These are phyloP conservation scores for Fusarium sp. DNA, from an alignment of 2,329 filamentous ascomycete genomes.

Conservation along the genomic window DNA sequence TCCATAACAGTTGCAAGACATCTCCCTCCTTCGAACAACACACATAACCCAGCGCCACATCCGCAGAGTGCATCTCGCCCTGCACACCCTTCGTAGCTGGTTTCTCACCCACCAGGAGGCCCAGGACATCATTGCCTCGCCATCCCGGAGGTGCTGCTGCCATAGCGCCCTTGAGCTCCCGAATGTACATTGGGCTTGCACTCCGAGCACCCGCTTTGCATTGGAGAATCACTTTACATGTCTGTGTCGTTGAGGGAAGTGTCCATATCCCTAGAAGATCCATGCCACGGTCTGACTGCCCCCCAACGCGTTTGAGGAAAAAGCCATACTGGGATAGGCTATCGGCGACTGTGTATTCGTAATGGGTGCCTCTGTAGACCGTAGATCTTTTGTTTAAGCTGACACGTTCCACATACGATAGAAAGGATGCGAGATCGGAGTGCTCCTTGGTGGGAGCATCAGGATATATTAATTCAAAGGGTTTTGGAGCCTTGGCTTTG, in stretches of 20 bases:
- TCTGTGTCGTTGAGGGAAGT: conserved; percentile 55
- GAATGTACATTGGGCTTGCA: conserved; percentile 69
- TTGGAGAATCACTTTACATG: conserved; percentile 67
- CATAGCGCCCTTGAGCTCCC: conserved; percentile 86
- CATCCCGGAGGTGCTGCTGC: conserved; percentile 78
- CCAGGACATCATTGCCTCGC: conserved; percentile 74
- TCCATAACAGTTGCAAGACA: conserved; percentile 79
- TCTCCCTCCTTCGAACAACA: conserved; percentile 68
- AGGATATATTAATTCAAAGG: conserved; percentile 54
- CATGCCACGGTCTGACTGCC: conserved; percentile 75
- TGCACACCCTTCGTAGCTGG: conserved; percentile 83
- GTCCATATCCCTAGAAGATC: conserved; percentile 80
- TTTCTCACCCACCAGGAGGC: conserved; percentile 75
- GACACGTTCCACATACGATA: conserved; percentile 69
- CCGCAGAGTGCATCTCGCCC: conserved; percentile 73
- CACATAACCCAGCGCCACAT: conserved; percentile 76
- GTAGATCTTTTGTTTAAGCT: conserved; percentile 67
- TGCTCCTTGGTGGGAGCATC: conserved; percentile 64
- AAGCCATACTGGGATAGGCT: conserved; percentile 72
- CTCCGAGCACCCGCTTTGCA: conserved; percentile 73
- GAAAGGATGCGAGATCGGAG: conserved; percentile 72
- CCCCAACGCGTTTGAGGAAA: conserved; percentile 72
- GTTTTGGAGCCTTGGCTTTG: not conserved
- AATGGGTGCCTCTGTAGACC: conserved; percentile 78
- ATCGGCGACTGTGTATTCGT: conserved; percentile 76